phyloP scores from a whole-genome alignment of 2,329 filamentous ascomycete species.

The Penicillium sp. region DNA sequence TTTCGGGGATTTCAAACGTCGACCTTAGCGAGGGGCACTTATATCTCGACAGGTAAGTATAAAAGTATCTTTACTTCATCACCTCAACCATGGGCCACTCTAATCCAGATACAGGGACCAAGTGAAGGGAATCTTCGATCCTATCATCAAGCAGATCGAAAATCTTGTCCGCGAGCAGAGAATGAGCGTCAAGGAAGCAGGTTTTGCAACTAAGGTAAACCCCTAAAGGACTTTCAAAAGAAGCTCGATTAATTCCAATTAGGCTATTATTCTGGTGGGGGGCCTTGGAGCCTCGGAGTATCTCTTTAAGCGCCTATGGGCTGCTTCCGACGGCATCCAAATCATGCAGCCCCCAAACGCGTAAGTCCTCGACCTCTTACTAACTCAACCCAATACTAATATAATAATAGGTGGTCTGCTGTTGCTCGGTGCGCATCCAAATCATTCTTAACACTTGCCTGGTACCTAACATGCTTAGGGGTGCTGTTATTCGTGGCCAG shows the following conservation, averaged over 20 bases:
- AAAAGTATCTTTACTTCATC: neutral
- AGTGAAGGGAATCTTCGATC: conserved; percentile 29
- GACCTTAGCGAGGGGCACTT: conserved; percentile 21
- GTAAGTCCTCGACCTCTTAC: conserved; percentile 14
- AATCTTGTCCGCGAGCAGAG: conserved; percentile 26
- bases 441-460: no score
- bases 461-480: conserved; percentile 8
- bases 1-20: conserved; percentile 21
- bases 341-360: conserved; percentile 35
- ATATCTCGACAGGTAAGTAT: conserved; percentile 19
- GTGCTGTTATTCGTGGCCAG: conserved; percentile 25
- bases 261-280: conserved; percentile 40
- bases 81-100: neutral
- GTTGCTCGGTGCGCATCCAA: conserved; percentile 21
- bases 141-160: conserved; percentile 27
- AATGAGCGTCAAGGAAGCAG: neutral
- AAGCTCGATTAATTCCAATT: neutral
- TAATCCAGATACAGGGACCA: conserved; percentile 15
- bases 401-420: conserved; percentile 24
- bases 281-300: conserved; percentile 41
- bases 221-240: neutral
- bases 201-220: conserved; percentile 8
- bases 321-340: conserved; percentile 22
- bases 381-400: neutral
- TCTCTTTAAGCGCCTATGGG: conserved; percentile 31